These are phyloP conservation scores for Aspergillus heteromorphus DNA, from an alignment of 495 filamentous ascomycete species.

Conservation along the genomic window DNA sequence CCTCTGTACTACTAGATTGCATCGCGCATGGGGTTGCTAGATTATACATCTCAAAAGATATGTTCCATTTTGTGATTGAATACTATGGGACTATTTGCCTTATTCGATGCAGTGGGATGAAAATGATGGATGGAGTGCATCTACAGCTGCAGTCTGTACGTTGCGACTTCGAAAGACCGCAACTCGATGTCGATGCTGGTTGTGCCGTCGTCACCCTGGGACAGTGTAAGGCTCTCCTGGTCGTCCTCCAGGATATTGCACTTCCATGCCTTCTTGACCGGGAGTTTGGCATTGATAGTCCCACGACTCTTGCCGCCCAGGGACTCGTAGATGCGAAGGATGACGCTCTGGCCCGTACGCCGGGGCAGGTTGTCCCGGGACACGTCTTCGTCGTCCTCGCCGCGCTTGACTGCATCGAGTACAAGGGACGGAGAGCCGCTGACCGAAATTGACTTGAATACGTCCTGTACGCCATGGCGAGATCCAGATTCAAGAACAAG, in stretches of 20 bases:
- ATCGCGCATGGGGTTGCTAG: background rate
- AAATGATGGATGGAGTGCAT: background rate
- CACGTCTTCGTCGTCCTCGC: slow-evolving; percentile 92
- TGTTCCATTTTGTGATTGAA: slow-evolving; percentile 1
- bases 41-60: slow-evolving; percentile 2
- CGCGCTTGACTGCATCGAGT: slow-evolving; percentile 82
- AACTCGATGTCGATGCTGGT: slow-evolving; percentile 57
- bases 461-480: slow-evolving; percentile 10
- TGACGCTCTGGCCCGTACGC: slow-evolving; percentile 68
- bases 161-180: slow-evolving; percentile 86
- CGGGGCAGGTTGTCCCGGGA: slow-evolving; percentile 61
- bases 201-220: slow-evolving; percentile 39
- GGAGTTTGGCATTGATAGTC: slow-evolving; percentile 56
- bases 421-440: slow-evolving; percentile 57
- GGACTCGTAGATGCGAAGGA: slow-evolving; percentile 83
- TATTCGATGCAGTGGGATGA: background rate
- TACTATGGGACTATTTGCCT: background rate
- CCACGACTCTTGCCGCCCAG: slow-evolving; percentile 77
- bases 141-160: slow-evolving; percentile 69
- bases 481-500: slow-evolving; percentile 44
- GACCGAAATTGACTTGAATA: slow-evolving; percentile 50
- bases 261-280: slow-evolving; percentile 71
- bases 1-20: slow-evolving; percentile 2
- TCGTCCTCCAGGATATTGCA: slow-evolving; percentile 66
- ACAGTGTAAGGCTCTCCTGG: slow-evolving; percentile 46